Percentiles rank a stretch among this genome's conserved stretches.
Evolutionary conservation across 2,329 filamentous ascomycete genomes (phyloP).

Genomic region (Calonectria crousiana): DNA sequence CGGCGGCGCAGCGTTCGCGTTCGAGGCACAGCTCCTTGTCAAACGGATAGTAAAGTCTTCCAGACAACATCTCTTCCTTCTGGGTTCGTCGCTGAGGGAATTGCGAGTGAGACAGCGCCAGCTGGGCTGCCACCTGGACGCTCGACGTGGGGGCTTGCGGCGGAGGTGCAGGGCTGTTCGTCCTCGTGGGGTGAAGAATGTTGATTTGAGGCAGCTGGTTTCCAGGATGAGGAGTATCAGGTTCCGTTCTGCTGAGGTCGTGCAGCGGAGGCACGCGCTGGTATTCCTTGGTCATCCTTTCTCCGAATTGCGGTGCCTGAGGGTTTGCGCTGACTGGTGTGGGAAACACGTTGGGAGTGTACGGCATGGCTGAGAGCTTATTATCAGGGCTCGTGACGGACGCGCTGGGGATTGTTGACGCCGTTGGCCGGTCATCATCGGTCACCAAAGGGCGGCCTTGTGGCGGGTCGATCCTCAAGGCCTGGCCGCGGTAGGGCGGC

Average conservation of each 20-base stretch:
- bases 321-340: conserved; percentile 72
- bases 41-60: conserved; percentile 83
- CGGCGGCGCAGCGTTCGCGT: conserved; percentile 84
- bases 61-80: conserved; percentile 90
- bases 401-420: conserved; percentile 69
- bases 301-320: conserved; percentile 58
- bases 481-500: conserved; percentile 71
- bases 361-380: conserved; percentile 71
- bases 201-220: conserved; percentile 69
- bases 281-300: conserved; percentile 69
- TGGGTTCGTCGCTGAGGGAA: conserved; percentile 70
- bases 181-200: conserved; percentile 63
- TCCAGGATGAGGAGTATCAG: conserved; percentile 65
- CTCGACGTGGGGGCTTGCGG: conserved; percentile 55
- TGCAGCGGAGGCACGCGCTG: conserved; percentile 71
- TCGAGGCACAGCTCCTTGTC: conserved; percentile 83
- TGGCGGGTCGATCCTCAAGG: conserved; percentile 72
- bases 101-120: conserved; percentile 68
- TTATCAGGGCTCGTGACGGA: conserved; percentile 70
- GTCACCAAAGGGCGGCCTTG: conserved; percentile 67
- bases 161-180: conserved; percentile 60
- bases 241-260: conserved; percentile 68
- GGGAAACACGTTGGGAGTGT: conserved; percentile 68
- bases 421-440: conserved; percentile 71
- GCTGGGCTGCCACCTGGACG: conserved; percentile 69